Evolutionary conservation across 2,329 filamentous ascomycete genomes (phyloP), one percentile per base, ranked within the genome.

Genomic region (Ceratocystiopsis brevicomis): DNA sequence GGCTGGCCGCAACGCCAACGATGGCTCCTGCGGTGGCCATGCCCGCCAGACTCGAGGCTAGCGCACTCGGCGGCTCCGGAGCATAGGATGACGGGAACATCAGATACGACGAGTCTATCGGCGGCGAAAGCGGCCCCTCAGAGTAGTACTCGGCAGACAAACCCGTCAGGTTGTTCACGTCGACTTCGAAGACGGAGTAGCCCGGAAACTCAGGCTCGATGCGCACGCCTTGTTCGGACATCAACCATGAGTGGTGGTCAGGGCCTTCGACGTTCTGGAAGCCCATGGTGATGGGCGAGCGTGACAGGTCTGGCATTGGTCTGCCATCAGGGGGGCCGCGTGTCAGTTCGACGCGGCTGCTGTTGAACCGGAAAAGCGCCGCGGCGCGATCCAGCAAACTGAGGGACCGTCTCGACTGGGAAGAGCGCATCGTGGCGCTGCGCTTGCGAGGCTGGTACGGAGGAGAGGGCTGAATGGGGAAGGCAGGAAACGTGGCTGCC

Each of bases 81-180:
- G 38, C 36, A 21, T 41, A 45, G 9, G 46, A 45, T 2, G 42
- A 19, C 6, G 46, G 44, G 14, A 41, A 35, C 46, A 44, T 45
- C 10, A 44, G 38, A 11, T 40, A 25, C 13, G 46, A 45, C 35
- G 46, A 37, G 16, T 50, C 49, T 1, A 40, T 49, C 9, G 52
- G 50, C 1, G 53, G 53, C 15, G 53, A 54, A 14, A 54, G 33
- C 6, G 53, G 53, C 8, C 49, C 50, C 12, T 50, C 50, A 5
- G 51, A 50, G 43, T 53, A 53, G 43, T 53, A 53, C n/a, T 51
- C 49, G 25, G 50, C 53, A n/a, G 52, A 49, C 4, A 48, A 48
- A 17, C 53, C 53, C 11, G 51, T 50, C n/a, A 49, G 42, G 32
- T 53, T 45, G 18, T 52, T 43, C 14, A 44, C 40, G 17, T 49